These are phyloP conservation scores for Lanmaoa rubissima DNA, from an alignment of 768 basidiomycete species.

Conservation along the genomic window DNA sequence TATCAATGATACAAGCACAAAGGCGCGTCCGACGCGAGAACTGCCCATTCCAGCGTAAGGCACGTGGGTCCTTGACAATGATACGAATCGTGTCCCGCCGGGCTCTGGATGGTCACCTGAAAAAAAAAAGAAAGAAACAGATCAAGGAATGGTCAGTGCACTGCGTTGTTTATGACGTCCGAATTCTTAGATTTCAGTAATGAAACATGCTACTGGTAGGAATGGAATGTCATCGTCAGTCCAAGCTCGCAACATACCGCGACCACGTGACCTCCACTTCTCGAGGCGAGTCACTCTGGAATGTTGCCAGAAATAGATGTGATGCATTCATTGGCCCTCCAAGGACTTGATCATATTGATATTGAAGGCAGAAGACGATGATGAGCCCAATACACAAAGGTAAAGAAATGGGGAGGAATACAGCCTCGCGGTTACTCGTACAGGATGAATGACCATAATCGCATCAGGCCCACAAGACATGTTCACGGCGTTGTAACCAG, in stretches of 20 bases:
- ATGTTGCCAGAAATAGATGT: too few species aligned
- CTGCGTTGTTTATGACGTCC: not conserved
- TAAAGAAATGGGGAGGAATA: conserved; percentile 1
- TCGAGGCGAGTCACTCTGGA: too few species aligned
- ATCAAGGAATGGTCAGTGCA: conserved; percentile 2
- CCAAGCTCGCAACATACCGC: not conserved
- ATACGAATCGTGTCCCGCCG: not conserved
- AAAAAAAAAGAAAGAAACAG: not conserved
- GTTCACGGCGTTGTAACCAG: conserved; percentile 30
- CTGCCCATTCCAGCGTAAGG: conserved; percentile 9
- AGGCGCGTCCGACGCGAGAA: conserved; percentile 3
- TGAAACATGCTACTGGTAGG: not conserved
- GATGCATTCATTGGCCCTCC: not conserved
- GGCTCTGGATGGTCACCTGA: not conserved
- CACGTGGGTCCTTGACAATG: not conserved
- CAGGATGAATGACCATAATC: conserved; percentile 7
- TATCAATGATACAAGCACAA: conserved; percentile 7
- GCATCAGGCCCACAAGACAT: not conserved
- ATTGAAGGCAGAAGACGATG: not conserved
- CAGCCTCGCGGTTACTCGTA: conserved; percentile 15
- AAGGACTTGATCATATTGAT: not conserved
- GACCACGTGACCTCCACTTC: conserved; percentile 9
- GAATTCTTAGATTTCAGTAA: not conserved
- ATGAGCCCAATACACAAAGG: conserved; percentile 9
- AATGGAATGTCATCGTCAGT: not conserved